These are phyloP conservation scores for Myriosclerotinia curreyana DNA, from an alignment of 2,329 filamentous ascomycete species.

Conservation along the genomic window DNA sequence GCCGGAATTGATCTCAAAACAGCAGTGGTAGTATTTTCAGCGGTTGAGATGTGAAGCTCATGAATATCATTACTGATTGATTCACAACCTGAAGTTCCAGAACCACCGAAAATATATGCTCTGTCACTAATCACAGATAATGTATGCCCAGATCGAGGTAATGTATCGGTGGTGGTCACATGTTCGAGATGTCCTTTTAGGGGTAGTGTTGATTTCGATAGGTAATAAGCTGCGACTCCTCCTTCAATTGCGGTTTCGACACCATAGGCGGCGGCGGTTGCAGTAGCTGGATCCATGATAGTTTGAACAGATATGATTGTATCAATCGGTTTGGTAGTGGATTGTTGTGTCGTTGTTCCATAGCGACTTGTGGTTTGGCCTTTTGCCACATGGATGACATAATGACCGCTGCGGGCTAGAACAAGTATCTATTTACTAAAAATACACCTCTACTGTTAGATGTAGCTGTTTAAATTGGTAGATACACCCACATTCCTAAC, in stretches of 20 bases:
- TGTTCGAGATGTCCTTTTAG: slow-evolving; percentile 11
- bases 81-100: neutral
- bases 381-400: no score
- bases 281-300: slow-evolving; percentile 3
- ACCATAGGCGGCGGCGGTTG: slow-evolving; percentile 9
- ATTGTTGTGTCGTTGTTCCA: no score
- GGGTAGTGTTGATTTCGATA: slow-evolving; percentile 11
- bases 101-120: slow-evolving; percentile 17
- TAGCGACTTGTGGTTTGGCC: no score
- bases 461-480: no score
- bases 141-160: slow-evolving; percentile 9
- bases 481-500: no score
- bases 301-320: slow-evolving; percentile 1
- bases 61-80: neutral
- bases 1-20: slow-evolving; percentile 11
- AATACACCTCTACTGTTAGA: neutral
- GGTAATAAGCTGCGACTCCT: slow-evolving; percentile 14
- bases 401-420: no score
- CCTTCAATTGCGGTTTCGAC: slow-evolving; percentile 8
- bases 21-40: slow-evolving; percentile 10
- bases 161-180: slow-evolving; percentile 4
- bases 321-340: no score
- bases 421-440: no score
- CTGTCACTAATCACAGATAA: slow-evolving; percentile 16
- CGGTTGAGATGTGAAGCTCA: slow-evolving; percentile 17